phyloP scores from a whole-genome alignment of 2,329 filamentous ascomycete species.

The Eurotiales sp. region DNA sequence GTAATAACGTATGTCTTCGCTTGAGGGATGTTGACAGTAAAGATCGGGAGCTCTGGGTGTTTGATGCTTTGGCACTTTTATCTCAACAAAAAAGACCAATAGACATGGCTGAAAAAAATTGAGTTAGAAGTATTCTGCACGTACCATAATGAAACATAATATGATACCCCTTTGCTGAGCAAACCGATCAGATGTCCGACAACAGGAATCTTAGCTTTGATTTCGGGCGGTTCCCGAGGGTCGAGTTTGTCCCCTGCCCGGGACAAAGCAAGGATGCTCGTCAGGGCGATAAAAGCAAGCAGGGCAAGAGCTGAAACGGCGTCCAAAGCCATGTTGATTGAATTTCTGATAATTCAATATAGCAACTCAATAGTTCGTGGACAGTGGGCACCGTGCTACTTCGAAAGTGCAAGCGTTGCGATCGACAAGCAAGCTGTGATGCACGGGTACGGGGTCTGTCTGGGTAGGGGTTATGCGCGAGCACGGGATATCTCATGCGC shows the following conservation, averaged over 20 bases:
- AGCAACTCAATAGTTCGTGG: too few relatives aligned
- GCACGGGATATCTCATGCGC: too few relatives aligned
- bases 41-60: conserved; percentile 17
- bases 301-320: neutral
- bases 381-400: too few relatives aligned
- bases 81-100: neutral
- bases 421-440: too few relatives aligned
- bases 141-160: conserved; percentile 23
- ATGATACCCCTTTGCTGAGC: conserved; percentile 21
- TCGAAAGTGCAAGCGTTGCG: too few relatives aligned
- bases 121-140: too few relatives aligned
- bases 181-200: conserved; percentile 26
- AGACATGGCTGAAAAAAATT: neutral
- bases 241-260: conserved; percentile 15
- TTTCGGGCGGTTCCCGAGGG: conserved; percentile 24
- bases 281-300: neutral
- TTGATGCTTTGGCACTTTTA: neutral
- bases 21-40: conserved; percentile 23
- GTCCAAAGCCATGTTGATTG: neutral
- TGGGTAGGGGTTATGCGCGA: too few relatives aligned
- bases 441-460: too few relatives aligned
- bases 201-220: conserved; percentile 22
- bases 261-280: neutral
- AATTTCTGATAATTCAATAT: too few relatives aligned
- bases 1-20: conserved; percentile 25